These are phyloP conservation scores for Jatropha podagrica DNA, from an alignment of 441 rosid genomes.

Conservation along the genomic window DNA sequence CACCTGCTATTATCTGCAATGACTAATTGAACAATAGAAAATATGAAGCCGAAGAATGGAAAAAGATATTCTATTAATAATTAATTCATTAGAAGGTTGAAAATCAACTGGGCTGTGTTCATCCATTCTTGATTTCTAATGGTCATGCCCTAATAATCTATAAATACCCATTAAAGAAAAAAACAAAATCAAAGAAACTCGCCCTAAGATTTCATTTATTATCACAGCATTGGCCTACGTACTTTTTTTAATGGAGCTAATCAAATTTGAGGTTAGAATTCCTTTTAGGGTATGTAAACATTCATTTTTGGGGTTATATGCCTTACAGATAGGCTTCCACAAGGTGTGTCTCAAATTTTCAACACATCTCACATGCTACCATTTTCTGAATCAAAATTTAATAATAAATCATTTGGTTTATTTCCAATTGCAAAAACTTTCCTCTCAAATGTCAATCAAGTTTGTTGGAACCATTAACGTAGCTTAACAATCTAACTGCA, in stretches of 20 bases:
- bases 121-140: too few species aligned
- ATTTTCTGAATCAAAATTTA: not conserved
- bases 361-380: constrained; percentile 14
- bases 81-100: not conserved
- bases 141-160: not conserved
- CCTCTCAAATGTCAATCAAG: not conserved
- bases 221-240: not conserved
- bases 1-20: not conserved
- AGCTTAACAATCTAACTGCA: not conserved
- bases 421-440: not conserved
- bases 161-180: not conserved
- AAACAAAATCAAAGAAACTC: not conserved
- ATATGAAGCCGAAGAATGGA: not conserved
- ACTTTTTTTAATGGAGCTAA: too few species aligned
- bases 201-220: not conserved
- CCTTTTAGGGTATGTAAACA: not conserved
- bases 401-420: constrained; percentile 9
- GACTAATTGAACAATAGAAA: not conserved
- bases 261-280: not conserved
- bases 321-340: constrained; percentile 7
- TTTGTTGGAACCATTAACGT: constrained; percentile 1
- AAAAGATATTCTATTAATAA: not conserved
- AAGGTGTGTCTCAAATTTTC: constrained; percentile 9
- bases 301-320: not conserved
- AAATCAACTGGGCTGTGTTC: too few species aligned